Evolutionary conservation across 2,329 filamentous ascomycete genomes (phyloP).

Genomic region (Zalaria obscura): DNA sequence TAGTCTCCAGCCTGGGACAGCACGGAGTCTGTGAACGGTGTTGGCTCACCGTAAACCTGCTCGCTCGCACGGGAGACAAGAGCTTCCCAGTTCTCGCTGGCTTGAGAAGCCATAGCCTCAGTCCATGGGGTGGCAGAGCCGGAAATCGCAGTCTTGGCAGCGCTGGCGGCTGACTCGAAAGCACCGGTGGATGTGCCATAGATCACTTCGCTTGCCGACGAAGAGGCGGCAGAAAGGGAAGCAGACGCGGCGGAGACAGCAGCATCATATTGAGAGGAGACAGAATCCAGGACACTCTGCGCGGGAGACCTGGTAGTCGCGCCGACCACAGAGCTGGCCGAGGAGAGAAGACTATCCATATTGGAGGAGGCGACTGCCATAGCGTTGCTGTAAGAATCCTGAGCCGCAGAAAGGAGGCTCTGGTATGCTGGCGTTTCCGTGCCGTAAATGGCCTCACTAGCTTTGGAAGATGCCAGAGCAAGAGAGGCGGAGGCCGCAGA

Average conservation of each 20-base stretch:
- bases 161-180: constrained; percentile 25
- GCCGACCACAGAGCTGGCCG: constrained; percentile 10
- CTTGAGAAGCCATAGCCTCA: constrained; percentile 40
- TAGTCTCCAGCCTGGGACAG: constrained; percentile 42
- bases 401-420: constrained; percentile 54
- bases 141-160: constrained; percentile 29
- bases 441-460: constrained; percentile 37
- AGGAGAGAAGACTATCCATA: constrained; percentile 11
- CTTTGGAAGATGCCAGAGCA: constrained; percentile 2
- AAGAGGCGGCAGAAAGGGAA: constrained; percentile 32
- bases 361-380: constrained; percentile 17
- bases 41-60: constrained; percentile 55
- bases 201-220: constrained; percentile 26
- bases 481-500: constrained; percentile 10
- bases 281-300: constrained; percentile 13
- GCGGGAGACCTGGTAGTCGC: constrained; percentile 11
- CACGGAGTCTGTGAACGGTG: constrained; percentile 30
- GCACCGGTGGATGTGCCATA: constrained; percentile 30
- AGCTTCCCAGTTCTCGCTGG: constrained; percentile 49
- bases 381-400: constrained; percentile 19
- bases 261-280: constrained; percentile 15
- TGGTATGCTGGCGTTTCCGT: constrained; percentile 50
- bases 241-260: constrained; percentile 17
- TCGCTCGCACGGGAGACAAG: constrained; percentile 51
- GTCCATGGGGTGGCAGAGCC: constrained; percentile 35